Evolutionary conservation across 306 rosid genomes (phyloP).

Genomic region (Acacia crassicarpa): DNA sequence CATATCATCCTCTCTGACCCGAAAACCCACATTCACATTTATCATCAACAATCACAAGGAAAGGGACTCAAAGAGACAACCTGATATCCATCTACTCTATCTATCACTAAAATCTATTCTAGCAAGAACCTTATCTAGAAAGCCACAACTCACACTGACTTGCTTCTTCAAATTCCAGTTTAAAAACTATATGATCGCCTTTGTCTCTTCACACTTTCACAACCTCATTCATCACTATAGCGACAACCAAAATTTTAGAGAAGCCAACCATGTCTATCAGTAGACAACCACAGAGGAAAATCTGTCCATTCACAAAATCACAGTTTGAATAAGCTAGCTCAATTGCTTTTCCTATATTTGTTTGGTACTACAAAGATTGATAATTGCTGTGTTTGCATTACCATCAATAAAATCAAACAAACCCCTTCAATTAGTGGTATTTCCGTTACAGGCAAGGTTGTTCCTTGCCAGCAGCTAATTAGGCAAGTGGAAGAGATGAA

Average conservation of each 20-base stretch:
- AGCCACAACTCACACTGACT: background rate
- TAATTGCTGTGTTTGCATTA: background rate
- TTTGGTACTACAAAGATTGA: background rate
- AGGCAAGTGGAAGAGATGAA: no score
- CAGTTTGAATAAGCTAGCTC: background rate
- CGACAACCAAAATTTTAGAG: slow-evolving; percentile 4
- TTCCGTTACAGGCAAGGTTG: background rate
- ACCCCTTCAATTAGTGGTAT: background rate
- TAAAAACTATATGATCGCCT: background rate
- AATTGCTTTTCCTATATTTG: background rate
- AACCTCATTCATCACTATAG: slow-evolving; percentile 7
- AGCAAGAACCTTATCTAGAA: background rate
- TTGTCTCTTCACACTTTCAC: slow-evolving; percentile 7
- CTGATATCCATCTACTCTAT: background rate
- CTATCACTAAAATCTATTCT: background rate
- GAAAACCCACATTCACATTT: background rate
- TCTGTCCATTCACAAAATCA: background rate
- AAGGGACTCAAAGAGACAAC: background rate
- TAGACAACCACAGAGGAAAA: background rate
- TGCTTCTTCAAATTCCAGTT: background rate
- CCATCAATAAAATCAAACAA: background rate
- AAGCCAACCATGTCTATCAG: background rate
- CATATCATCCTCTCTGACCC: background rate
- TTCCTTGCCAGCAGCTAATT: background rate
- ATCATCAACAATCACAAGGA: background rate